These are phyloP conservation scores for Schizophyllum commune DNA, from an alignment of 1,284 basidiomycete species.

Conservation along the genomic window DNA sequence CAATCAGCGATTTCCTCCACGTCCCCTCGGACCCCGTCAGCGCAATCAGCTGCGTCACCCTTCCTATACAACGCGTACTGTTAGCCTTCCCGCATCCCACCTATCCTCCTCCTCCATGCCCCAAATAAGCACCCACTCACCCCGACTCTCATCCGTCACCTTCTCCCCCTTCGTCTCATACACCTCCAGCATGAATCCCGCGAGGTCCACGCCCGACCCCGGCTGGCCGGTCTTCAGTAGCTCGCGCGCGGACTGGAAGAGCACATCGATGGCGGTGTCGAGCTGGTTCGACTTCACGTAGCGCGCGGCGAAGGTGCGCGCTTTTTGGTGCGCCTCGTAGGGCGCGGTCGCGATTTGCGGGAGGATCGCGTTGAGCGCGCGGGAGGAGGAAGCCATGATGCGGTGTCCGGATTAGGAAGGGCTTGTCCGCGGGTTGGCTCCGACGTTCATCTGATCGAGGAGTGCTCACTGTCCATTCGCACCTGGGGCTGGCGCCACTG, in stretches of 20 bases:
- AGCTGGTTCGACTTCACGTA: conserved; percentile 74
- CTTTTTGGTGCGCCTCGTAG: conserved; percentile 93
- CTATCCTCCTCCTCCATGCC: conserved; percentile 1
- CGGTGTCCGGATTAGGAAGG: neutral
- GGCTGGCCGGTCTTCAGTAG: conserved; percentile 79
- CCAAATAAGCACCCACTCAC: conserved; percentile 28
- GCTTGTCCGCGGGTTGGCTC: neutral
- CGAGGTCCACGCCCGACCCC: conserved; percentile 84
- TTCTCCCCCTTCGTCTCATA: conserved; percentile 65
- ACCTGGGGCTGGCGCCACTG: too few species aligned
- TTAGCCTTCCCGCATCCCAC: conserved; percentile 1
- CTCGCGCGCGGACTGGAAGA: conserved; percentile 80
- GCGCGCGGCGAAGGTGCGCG: conserved; percentile 86
- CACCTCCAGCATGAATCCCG: conserved; percentile 70
- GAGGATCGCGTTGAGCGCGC: conserved; percentile 69
- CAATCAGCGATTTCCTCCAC: conserved; percentile 77
- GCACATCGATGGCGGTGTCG: conserved; percentile 79
- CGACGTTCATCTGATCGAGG: neutral
- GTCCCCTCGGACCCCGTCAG: conserved; percentile 63
- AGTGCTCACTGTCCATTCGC: neutral
- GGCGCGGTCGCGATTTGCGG: conserved; percentile 64
- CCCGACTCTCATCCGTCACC: conserved; percentile 70
- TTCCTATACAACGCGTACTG: conserved; percentile 36
- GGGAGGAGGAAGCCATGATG: conserved; percentile 22
- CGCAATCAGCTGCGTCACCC: conserved; percentile 77